Evolutionary conservation across 129 eudicot genomes (phyloP).

Genomic region (Centaurea solstitialis): DNA sequence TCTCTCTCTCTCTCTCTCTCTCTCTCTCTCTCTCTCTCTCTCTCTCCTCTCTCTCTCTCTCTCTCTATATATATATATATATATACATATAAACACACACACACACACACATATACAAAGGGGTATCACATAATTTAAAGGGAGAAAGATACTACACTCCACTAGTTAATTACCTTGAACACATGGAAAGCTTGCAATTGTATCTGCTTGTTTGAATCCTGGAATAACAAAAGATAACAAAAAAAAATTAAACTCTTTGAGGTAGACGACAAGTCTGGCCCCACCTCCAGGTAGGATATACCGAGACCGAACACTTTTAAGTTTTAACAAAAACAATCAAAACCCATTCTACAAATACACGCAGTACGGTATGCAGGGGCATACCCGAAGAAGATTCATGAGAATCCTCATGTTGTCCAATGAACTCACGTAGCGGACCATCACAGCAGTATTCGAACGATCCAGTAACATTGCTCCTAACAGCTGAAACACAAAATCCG

Average conservation of each 20-base stretch:
- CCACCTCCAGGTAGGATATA: background rate
- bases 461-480: conserved; percentile 86
- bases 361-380: background rate
- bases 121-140: background rate
- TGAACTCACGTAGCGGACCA: conserved; percentile 85
- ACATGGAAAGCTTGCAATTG: conserved; percentile 67
- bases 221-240: background rate
- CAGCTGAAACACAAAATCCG: conserved; percentile 40
- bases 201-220: conserved; percentile 63
- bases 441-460: conserved; percentile 74
- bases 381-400: conserved; percentile 93
- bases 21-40: too few relatives aligned
- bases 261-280: background rate
- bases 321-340: background rate
- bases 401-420: conserved; percentile 88
- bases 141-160: background rate
- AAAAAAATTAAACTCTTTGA: background rate
- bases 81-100: too few relatives aligned
- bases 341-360: background rate
- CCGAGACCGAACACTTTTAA: background rate
- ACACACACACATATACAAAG: too few relatives aligned
- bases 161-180: conserved; percentile 43
- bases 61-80: too few relatives aligned
- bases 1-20: too few relatives aligned
- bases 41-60: too few relatives aligned